Evolutionary conservation across 1,284 basidiomycete genomes (phyloP).

Genomic region (Puccinia polysora): DNA sequence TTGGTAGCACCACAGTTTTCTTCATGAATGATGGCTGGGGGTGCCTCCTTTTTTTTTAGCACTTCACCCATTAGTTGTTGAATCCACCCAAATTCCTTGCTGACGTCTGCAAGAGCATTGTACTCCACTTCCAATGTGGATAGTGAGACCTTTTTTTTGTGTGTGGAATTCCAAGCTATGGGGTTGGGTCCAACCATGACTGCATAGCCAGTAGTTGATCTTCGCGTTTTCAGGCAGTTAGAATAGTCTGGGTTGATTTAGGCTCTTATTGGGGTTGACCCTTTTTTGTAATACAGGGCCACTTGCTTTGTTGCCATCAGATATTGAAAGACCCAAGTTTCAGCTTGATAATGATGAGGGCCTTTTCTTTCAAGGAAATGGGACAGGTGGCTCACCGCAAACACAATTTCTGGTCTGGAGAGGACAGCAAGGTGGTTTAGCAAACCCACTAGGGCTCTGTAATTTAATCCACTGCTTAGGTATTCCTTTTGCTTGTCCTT

Average conservation of each 20-base stretch:
- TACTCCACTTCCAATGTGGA: no score
- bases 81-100: no score
- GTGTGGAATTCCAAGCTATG: no score
- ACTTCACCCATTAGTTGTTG: no score
- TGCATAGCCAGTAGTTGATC: background rate
- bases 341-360: background rate
- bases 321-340: background rate
- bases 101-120: no score
- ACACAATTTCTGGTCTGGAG: background rate
- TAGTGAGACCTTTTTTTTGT: no score
- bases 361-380: background rate
- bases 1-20: no score
- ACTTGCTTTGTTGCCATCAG: background rate
- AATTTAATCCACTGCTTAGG: background rate
- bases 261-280: background rate
- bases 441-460: background rate
- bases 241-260: background rate
- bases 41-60: no score
- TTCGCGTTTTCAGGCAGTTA: background rate
- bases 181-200: background rate
- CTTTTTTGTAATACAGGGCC: background rate
- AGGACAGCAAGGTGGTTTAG: background rate
- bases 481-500: background rate
- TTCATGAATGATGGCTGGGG: no score
- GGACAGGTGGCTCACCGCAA: background rate